Evolutionary conservation across 2,329 filamentous ascomycete genomes (phyloP), one percentile per base, ranked within the genome.

Genomic region (Hansfordia pulvinata): DNA sequence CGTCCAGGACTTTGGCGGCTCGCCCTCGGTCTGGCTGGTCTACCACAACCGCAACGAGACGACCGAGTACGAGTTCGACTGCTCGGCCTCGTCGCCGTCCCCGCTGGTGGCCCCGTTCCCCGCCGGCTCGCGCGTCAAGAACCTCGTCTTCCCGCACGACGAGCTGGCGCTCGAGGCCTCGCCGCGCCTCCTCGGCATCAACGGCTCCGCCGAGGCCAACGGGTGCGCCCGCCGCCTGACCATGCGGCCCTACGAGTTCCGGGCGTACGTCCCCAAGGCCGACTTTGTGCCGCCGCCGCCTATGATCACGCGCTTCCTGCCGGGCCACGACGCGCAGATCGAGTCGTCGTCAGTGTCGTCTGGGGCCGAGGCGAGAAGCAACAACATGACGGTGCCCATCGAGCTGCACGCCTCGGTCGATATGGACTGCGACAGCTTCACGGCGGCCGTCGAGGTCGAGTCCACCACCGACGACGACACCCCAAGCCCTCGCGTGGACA

Each of bases 61-160:
- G 0, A 52, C 52, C 14, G 55, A 56, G 10, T 74, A 69, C 38
- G 46, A 49, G 5, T 70, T 69, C 30, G 56, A 73, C 35, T 75
- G 69, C 42, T 46, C 38, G 11, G n/a, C 11, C 12, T 11, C 7
- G 7, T 50, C 58, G 32, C 49, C 49, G 17, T 46, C 49, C 6
- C 64, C 64, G 4, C 50, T 72, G 19, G 47, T 73, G 19, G 51
- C 68, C 18, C 63, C 69, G 0, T 75, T 66, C 32, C 44, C 54
- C 6, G 42, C 46, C 3, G 59, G 56, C 11, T 69, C 62, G 1
- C 67, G 56, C 0, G 67, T 74, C 32, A 69, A 67, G 40, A 74
- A 70, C 38, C 42, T 74, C 9, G 69, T 75, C 40, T 71, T 66
- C 39, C 66, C 71, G 2, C 70, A 69, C 34, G 69, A 75, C 19